A percentile compares a stretch with the other conserved stretches of the same genome.
Conservation (phyloP, 805 yeast species). For the Metschnikowia similis region DNA sequence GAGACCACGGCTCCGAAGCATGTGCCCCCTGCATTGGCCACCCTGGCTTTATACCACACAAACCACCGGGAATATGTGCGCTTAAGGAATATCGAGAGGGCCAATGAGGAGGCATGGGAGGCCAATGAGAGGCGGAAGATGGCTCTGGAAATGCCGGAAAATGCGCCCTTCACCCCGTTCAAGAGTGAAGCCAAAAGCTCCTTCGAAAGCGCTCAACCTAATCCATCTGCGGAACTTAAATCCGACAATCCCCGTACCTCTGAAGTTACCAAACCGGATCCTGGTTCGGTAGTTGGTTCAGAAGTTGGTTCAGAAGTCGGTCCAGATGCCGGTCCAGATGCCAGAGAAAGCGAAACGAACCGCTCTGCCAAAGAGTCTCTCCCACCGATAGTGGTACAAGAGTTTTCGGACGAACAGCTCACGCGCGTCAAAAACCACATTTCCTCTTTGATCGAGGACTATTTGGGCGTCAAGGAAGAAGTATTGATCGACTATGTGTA, state of each 20-base stretch:
- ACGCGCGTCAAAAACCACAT: conserved; percentile 31
- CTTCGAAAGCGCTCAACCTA: too few species aligned
- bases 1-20: conserved; percentile 15
- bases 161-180: not conserved
- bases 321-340: too few species aligned
- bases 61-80: conserved; percentile 44
- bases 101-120: conserved; percentile 44
- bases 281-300: not conserved
- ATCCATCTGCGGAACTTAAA: too few species aligned
- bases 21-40: conserved; percentile 1
- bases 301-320: not conserved
- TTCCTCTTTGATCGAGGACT: conserved; percentile 45
- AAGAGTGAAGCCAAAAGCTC: not conserved
- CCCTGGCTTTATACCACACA: conserved; percentile 29
- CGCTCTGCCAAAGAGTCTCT: not conserved
- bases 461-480: conserved; percentile 51
- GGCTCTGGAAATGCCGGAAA: not conserved
- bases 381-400: not conserved
- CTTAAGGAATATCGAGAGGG: conserved; percentile 30
- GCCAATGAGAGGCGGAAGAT: conserved; percentile 21
- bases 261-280: not conserved
- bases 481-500: conserved; percentile 43
- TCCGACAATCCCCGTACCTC: too few species aligned
- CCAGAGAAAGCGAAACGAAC: not conserved
- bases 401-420: conserved; percentile 6